Base-by-base conservation (phyloP, 768 basidiomycete genomes). In the Neoboletus brunneissimus region DNA sequence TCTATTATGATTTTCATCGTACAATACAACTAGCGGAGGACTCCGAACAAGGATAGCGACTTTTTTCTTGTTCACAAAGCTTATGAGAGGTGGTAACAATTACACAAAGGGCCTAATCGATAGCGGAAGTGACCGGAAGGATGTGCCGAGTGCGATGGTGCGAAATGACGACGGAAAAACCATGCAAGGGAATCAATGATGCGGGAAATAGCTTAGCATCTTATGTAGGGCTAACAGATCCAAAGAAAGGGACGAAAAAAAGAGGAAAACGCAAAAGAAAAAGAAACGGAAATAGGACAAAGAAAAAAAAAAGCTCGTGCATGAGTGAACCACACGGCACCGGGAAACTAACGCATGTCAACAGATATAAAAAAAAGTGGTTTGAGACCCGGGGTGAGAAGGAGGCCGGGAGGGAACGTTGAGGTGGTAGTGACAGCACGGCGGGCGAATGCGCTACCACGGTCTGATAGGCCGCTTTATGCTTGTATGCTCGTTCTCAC, bases 381-480 rank as follows among this genome's bases (percentile, higher is more conserved):
- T 20, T 48, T 22, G 23, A 43, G 10, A 38, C 27, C 43, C n/a
- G 5, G 41, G 16, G 29, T 25, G 35, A 22, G 13, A 34, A 31
- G n/a, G 10, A 51, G 4, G 31, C 22, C 35, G 47, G 20, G 34
- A 54, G 29, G 32, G 31, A 27, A 37, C 35, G 37, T 34, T 20
- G 20, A 20, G 18, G 23, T 22, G 4, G 1, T 15, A 22, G 29
- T 3, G 32, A 45, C 29, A 49, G 23, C 42, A 29, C 43, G 20
- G 32, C 29, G 16, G 40, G 38, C 40, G 20, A 44, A 40, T 29
- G 48, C 5, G 18, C 70, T 69, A 81, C 81, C 81, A 82, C 57
- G 80, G 80, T 37, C 81, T 68, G 43, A 77, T 67, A 5, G 79
- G 79, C 41, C 74, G 74, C 45, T 58, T 64, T 32, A 70, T 49